Percentiles rank a stretch among this genome's conserved stretches.
These are phyloP conservation scores for Alternaria sp. DNA, from an alignment of 2,329 filamentous ascomycete genomes.

Conservation along the genomic window DNA sequence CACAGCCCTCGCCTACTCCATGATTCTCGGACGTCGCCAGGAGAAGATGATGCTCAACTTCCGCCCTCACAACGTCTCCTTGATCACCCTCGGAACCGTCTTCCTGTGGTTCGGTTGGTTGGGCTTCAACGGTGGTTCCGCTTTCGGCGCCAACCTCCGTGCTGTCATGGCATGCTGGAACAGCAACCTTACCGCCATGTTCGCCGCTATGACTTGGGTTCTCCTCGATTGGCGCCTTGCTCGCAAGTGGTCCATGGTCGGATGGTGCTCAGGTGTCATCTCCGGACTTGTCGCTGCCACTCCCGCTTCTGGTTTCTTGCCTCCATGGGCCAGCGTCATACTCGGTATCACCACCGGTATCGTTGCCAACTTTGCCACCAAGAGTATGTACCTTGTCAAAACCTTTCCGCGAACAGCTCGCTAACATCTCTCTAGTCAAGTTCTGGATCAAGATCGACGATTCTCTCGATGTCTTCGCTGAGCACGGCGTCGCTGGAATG, in stretches of 20 bases:
- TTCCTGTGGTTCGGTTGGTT: slow-evolving; percentile 99
- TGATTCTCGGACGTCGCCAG: slow-evolving; percentile 93
- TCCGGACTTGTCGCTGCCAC: slow-evolving; percentile 88
- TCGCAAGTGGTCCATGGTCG: slow-evolving; percentile 92
- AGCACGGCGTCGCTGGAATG: slow-evolving; percentile 85
- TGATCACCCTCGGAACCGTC: slow-evolving; percentile 93
- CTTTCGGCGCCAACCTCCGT: slow-evolving; percentile 92
- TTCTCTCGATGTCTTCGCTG: slow-evolving; percentile 88
- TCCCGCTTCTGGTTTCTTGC: slow-evolving; percentile 80
- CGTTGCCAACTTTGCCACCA: slow-evolving; percentile 84
- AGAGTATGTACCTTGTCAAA: slow-evolving; percentile 65
- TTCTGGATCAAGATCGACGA: slow-evolving; percentile 83
- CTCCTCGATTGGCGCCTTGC: slow-evolving; percentile 94
- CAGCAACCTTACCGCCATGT: slow-evolving; percentile 90
- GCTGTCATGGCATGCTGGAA: slow-evolving; percentile 99
- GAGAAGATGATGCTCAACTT: slow-evolving; percentile 99
- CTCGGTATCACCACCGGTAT: slow-evolving; percentile 68
- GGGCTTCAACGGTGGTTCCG: slow-evolving; percentile 96
- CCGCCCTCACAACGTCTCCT: slow-evolving; percentile 96
- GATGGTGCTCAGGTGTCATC: slow-evolving; percentile 89
- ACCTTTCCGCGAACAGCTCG: neutral
- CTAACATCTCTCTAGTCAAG: slow-evolving; percentile 59
- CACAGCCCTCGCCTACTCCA: slow-evolving; percentile 92
- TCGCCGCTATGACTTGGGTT: slow-evolving; percentile 91
- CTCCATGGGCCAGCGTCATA: slow-evolving; percentile 67